phyloP scores from a whole-genome alignment of 345 rosid species.

The Iberis pinnata region DNA sequence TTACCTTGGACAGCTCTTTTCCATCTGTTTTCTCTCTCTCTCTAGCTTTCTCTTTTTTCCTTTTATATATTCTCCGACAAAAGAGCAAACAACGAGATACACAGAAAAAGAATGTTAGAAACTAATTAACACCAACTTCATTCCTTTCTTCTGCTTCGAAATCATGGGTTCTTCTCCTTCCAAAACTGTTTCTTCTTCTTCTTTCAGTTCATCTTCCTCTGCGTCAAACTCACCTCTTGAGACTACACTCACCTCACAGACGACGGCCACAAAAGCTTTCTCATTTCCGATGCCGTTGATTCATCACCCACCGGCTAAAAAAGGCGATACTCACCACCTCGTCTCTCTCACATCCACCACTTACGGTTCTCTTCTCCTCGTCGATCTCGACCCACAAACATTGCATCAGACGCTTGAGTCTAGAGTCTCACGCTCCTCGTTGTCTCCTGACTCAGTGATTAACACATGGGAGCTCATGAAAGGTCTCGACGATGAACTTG shows the following conservation, averaged over 20 bases:
- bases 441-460: constrained; percentile 75
- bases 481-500: constrained; percentile 59
- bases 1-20: constrained; percentile 43
- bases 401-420: not conserved
- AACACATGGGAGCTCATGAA: constrained; percentile 98
- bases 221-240: constrained; percentile 24
- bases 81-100: constrained; percentile 15
- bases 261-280: constrained; percentile 35
- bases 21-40: constrained; percentile 17
- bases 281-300: constrained; percentile 60
- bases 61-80: constrained; percentile 27
- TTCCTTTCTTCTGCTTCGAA: constrained; percentile 46
- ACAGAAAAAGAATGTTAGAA: constrained; percentile 3
- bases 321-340: constrained; percentile 82
- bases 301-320: constrained; percentile 70
- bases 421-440: constrained; percentile 15
- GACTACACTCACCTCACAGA: constrained; percentile 8
- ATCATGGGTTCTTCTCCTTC: constrained; percentile 77
- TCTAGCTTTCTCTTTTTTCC: not conserved
- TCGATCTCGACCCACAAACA: constrained; percentile 27
- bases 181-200: constrained; percentile 28
- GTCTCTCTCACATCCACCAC: constrained; percentile 79
- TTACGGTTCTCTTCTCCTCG: constrained; percentile 63
- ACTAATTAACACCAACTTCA: constrained; percentile 1
- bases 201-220: constrained; percentile 8